These are phyloP conservation scores for Pyricularia sp. DNA, from an alignment of 2,329 filamentous ascomycete species.

Conservation along the genomic window DNA sequence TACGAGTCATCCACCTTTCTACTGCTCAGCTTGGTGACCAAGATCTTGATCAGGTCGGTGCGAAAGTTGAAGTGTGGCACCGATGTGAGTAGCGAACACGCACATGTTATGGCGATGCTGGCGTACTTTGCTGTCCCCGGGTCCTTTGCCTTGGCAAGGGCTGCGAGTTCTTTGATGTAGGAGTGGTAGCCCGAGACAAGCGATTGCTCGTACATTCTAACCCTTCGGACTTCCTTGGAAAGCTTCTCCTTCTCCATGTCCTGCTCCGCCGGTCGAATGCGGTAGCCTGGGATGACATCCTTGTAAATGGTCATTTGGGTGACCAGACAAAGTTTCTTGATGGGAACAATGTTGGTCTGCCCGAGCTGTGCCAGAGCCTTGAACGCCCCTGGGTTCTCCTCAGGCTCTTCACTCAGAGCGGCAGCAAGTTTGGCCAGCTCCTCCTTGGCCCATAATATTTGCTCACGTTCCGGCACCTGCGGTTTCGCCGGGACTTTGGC, in stretches of 20 bases:
- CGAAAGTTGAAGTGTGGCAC: conserved; percentile 98
- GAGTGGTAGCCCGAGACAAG: conserved; percentile 76
- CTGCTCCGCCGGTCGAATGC: conserved; percentile 75
- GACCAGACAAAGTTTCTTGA: conserved; percentile 78
- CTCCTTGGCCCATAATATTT: conserved; percentile 82
- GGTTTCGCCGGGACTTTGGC: conserved; percentile 41
- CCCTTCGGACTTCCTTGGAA: conserved; percentile 80
- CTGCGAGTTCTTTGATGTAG: conserved; percentile 69
- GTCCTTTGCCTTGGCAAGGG: conserved; percentile 48
- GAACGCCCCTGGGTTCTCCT: conserved; percentile 76
- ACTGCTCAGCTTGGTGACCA: conserved; percentile 74
- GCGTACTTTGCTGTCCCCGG: conserved; percentile 32
- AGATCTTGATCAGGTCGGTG: conserved; percentile 73
- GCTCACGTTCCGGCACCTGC: conserved; percentile 63
- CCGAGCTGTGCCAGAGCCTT: conserved; percentile 69
- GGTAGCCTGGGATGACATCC: conserved; percentile 91
- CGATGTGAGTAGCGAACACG: conserved; percentile 67
- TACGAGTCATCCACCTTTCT: conserved; percentile 66
- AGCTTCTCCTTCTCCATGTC: conserved; percentile 69
- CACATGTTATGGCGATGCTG: conserved; percentile 74
- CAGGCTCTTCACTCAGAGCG: conserved; percentile 81
- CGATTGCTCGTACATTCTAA: conserved; percentile 80
- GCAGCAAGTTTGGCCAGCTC: conserved; percentile 78
- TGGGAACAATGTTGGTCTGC: conserved; percentile 56
- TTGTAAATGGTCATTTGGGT: conserved; percentile 89